Conservation (phyloP, 2,329 filamentous ascomycete species). For the Aspergillus viridinutans region DNA sequence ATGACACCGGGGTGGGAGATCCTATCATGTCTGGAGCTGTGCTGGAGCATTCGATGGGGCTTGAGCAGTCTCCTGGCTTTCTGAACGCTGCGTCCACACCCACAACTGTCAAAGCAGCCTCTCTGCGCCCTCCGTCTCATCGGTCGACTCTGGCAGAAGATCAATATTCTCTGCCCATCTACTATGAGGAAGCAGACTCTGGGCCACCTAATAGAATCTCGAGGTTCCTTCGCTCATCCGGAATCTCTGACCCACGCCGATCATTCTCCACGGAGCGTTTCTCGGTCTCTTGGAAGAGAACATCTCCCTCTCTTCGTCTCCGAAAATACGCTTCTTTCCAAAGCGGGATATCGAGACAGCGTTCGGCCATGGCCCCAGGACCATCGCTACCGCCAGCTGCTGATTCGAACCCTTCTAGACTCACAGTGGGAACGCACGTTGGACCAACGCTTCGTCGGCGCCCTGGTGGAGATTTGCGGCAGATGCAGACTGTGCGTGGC, state of each 20-base stretch:
- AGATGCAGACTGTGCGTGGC: constrained; percentile 62
- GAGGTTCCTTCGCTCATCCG: constrained; percentile 13
- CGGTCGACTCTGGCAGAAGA: constrained; percentile 21
- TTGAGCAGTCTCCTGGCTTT: constrained; percentile 15
- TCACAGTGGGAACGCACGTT: constrained; percentile 21
- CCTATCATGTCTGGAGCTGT: constrained; percentile 40
- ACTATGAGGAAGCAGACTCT: constrained; percentile 21
- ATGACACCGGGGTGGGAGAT: constrained; percentile 50
- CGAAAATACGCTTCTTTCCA: constrained; percentile 46
- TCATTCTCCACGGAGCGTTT: constrained; percentile 27
- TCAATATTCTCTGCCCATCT: constrained; percentile 26
- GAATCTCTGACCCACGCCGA: constrained; percentile 16
- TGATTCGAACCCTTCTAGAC: constrained; percentile 13
- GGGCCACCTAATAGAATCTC: constrained; percentile 10
- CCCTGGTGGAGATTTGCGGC: constrained; percentile 71
- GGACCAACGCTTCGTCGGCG: constrained; percentile 62
- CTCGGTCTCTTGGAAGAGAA: constrained; percentile 21
- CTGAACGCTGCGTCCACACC: constrained; percentile 9
- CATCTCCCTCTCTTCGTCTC: constrained; percentile 32
- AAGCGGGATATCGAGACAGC: constrained; percentile 36
- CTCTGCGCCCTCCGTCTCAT: constrained; percentile 17
- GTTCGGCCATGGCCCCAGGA: constrained; percentile 23
- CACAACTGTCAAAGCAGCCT: constrained; percentile 12
- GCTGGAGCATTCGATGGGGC: constrained; percentile 5
- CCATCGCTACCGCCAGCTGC: constrained; percentile 10